Conservation (phyloP, 306 rosid species). For the Echinosophora koreensis region DNA sequence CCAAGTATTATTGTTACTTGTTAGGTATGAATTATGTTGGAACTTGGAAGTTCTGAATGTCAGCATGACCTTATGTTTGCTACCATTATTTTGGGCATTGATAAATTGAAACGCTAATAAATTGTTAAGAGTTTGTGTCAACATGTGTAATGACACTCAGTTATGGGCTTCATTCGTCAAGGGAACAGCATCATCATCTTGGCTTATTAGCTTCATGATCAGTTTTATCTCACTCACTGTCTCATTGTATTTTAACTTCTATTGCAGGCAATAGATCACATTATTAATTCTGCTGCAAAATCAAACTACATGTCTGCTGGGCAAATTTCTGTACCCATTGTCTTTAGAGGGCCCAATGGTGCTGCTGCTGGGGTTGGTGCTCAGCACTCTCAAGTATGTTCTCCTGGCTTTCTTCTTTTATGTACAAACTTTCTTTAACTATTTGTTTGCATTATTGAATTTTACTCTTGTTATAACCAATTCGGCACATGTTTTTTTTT, state of each 20-base stretch:
- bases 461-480: not conserved
- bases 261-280: conserved; percentile 96
- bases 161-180: conserved; percentile 4
- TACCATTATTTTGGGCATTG: not conserved
- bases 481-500: conserved; percentile 6
- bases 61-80: not conserved
- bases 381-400: conserved; percentile 95
- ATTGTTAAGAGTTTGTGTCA: conserved; percentile 4
- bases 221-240: conserved; percentile 6
- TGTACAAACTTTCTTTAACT: not conserved
- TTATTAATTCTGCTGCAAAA: conserved; percentile 98
- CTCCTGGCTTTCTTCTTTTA: conserved; percentile 34
- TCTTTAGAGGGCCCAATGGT: conserved; percentile 99
- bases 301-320: conserved; percentile 98
- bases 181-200: conserved; percentile 1
- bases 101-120: not conserved
- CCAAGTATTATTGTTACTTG: conserved; percentile 5
- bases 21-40: conserved; percentile 19
- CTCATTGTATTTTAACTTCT: conserved; percentile 32
- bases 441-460: not conserved
- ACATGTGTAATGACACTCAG: not conserved
- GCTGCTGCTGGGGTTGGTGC: conserved; percentile 99
- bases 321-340: conserved; percentile 91
- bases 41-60: conserved; percentile 8
- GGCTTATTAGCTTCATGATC: conserved; percentile 13